These are phyloP conservation scores for Inga leiocalycina DNA, from an alignment of 306 rosid species.

Conservation along the genomic window DNA sequence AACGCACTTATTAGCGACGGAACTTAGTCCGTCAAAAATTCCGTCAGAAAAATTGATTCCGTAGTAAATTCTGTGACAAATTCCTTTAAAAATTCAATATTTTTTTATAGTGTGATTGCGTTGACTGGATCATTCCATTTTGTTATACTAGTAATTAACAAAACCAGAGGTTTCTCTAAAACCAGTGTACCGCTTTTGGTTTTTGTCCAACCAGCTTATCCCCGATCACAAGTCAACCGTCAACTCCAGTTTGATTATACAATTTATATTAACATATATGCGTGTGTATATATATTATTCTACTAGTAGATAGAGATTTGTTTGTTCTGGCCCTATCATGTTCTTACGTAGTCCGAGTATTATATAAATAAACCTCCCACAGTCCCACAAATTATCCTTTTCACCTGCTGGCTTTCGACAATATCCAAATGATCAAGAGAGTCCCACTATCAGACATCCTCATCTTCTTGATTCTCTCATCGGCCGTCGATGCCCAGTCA, in stretches of 20 bases:
- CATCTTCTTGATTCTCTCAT: background rate
- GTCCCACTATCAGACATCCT: background rate
- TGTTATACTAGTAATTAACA: background rate
- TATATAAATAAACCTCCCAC: background rate
- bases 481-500: slow-evolving; percentile 28
- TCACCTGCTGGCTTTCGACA: background rate
- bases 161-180: background rate
- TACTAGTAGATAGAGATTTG: background rate
- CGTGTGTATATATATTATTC: too few species aligned
- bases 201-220: background rate
- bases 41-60: too few species aligned
- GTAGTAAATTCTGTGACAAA: too few species aligned
- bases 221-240: background rate
- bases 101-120: too few species aligned
- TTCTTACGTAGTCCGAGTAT: background rate
- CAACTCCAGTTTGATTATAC: too few species aligned
- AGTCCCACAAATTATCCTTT: background rate
- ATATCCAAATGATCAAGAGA: background rate
- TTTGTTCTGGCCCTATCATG: background rate
- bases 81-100: too few species aligned
- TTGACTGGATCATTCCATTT: background rate
- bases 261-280: too few species aligned
- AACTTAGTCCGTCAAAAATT: too few species aligned
- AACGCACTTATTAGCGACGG: too few species aligned
- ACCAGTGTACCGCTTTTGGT: background rate